A percentile compares a stretch with the other conserved stretches of the same genome.
These are phyloP conservation scores for Platanus orientalis DNA, from an alignment of 164 flowering plant species.

Conservation along the genomic window DNA sequence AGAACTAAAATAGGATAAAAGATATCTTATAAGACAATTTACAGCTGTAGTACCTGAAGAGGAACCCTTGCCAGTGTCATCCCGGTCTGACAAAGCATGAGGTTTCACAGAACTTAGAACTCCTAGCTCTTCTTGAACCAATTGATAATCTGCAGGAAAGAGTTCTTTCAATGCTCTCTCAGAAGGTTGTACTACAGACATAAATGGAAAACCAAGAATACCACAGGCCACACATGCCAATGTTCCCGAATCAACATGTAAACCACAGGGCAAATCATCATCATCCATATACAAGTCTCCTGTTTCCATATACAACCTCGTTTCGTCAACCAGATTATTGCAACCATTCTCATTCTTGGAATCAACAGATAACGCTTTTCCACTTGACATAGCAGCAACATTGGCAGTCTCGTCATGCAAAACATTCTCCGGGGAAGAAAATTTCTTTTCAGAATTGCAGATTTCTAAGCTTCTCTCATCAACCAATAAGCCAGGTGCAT, in stretches of 20 bases:
- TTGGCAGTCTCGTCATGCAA: constrained; percentile 14
- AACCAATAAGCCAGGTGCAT: constrained; percentile 11
- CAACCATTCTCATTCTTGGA: constrained; percentile 15
- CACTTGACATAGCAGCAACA: constrained; percentile 17
- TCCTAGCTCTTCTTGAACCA: constrained; percentile 12
- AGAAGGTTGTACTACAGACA: constrained; percentile 88
- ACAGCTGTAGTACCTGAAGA: constrained; percentile 36
- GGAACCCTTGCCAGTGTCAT: constrained; percentile 16
- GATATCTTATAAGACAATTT: not conserved
- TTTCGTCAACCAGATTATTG: constrained; percentile 28
- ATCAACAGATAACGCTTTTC: constrained; percentile 11
- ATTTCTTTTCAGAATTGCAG: not conserved
- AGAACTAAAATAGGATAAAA: too few species aligned
- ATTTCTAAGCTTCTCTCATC: not conserved
- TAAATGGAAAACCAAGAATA: constrained; percentile 93
- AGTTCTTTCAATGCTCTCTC: constrained; percentile 40
- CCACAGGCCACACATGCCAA: constrained; percentile 97
- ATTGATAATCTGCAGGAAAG: constrained; percentile 20
- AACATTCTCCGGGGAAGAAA: constrained; percentile 6
- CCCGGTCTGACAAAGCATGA: constrained; percentile 9
- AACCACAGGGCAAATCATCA: constrained; percentile 74
- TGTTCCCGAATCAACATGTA: constrained; percentile 88
- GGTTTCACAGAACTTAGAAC: constrained; percentile 13
- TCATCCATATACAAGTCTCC: constrained; percentile 38
- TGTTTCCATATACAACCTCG: constrained; percentile 40